Evolutionary conservation across 2,329 filamentous ascomycete genomes (phyloP), one percentile per base, ranked within the genome.

Genomic region (Aspergillus ochraceoroseus): DNA sequence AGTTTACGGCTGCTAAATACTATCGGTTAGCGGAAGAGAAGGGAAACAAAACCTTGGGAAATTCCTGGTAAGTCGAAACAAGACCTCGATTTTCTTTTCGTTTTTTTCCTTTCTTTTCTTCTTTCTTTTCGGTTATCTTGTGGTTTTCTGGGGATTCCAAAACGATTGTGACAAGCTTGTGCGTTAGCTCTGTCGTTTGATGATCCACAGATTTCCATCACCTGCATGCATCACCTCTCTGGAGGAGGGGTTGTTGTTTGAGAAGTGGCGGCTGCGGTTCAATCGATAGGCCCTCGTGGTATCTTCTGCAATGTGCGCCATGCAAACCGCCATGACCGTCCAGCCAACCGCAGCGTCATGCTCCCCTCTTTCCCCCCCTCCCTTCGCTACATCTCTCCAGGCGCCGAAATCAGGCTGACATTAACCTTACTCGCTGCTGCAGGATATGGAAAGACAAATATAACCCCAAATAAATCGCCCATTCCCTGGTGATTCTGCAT

Each of bases 401-500:
- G 19, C 20, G 23, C 34, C 31, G 34, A 38, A 28, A 26, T 47
- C 38, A 50, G 42, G 50, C 55, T 58, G 48, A 54, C 47, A 43
- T 27, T 43, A 36, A 43, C 32, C 12, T 25, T 36, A 20, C 25
- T 25, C 43, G 18, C n/a, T 32, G 33, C 2, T 35, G 28, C 34
- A 94, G 87, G 89, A 95, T 96, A 61, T 95, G 90, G 87, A 96
- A 96, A 65, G 88, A 94, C 48, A 96, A 96, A 70, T 95, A 96
- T 70, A 76, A 73, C 48, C 71, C 73, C 13, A 72, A 73, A 32
- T 44, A 42, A 31, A 25, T 22, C 17, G 4, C 13, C 17, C 26
- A 19, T 22, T 30, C 25, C 13, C 28, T 28, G 23, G 19, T 17
- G 25, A 28, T 19, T 33, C 29, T 34, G 23, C 30, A 30, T n/a